Evolutionary conservation across 148 eudicot species (phyloP).

Genomic region (Spergularia bocconei): DNA sequence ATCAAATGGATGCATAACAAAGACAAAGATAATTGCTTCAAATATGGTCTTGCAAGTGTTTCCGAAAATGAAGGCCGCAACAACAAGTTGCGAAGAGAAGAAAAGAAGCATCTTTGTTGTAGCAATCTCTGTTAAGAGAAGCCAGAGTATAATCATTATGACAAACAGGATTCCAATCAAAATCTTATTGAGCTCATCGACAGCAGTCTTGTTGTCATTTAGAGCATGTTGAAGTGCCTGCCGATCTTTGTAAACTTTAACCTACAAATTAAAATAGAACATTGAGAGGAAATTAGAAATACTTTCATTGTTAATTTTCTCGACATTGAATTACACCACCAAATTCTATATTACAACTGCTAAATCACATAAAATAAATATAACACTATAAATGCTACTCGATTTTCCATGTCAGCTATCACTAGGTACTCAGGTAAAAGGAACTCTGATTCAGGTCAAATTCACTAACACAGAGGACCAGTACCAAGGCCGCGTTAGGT

Average conservation of each 20-base stretch:
- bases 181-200: constrained; percentile 61
- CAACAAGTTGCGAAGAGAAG: constrained; percentile 68
- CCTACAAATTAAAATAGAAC: constrained; percentile 35
- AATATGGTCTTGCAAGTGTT: constrained; percentile 79
- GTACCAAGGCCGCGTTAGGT: too few species aligned
- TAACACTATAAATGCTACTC: too few species aligned
- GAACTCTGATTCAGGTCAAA: too few species aligned
- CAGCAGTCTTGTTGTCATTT: constrained; percentile 82
- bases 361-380: too few species aligned
- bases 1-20: constrained; percentile 81
- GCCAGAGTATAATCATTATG: constrained; percentile 50
- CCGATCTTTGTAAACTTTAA: constrained; percentile 62
- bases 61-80: constrained; percentile 68
- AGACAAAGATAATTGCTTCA: constrained; percentile 75
- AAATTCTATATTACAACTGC: too few species aligned
- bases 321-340: neutral
- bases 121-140: constrained; percentile 56
- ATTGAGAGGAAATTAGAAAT: neutral
- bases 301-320: neutral
- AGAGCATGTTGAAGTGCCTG: constrained; percentile 73
- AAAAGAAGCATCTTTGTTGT: constrained; percentile 56
- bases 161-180: constrained; percentile 44
- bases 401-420: too few species aligned
- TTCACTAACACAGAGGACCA: too few species aligned
- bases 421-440: too few species aligned